Percentiles rank a stretch among this genome's conserved stretches.
Conservation (phyloP, 805 yeast genomes). For the Tetrapisispora namnaoensis region DNA sequence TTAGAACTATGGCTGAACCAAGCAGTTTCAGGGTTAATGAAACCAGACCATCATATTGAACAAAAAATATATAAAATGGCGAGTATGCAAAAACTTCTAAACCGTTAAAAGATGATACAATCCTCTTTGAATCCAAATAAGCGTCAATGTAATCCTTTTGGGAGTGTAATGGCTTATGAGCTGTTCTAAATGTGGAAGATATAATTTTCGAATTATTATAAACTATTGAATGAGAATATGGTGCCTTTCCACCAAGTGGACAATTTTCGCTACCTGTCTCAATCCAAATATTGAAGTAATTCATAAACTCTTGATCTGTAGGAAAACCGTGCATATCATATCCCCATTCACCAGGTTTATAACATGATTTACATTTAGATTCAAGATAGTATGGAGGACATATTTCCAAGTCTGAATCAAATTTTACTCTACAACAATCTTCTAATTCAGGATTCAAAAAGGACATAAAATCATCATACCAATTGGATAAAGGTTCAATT, state of each 20-base stretch:
- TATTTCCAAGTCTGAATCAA: conserved; percentile 43
- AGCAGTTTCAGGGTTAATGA: conserved; percentile 47
- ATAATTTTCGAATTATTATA: conserved; percentile 35
- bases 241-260: conserved; percentile 93
- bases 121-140: conserved; percentile 58
- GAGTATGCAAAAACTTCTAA: conserved; percentile 77
- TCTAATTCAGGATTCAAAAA: conserved; percentile 83
- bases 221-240: conserved; percentile 56
- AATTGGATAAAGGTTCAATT: conserved; percentile 75
- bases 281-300: conserved; percentile 73
- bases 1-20: conserved; percentile 40
- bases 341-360: conserved; percentile 51
- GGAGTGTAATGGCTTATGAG: conserved; percentile 70
- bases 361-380: conserved; percentile 68
- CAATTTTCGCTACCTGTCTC: conserved; percentile 78
- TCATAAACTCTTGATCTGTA: conserved; percentile 57
- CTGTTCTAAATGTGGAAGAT: conserved; percentile 66
- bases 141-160: conserved; percentile 80
- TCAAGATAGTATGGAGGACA: conserved; percentile 53
- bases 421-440: conserved; percentile 68
- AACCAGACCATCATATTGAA: conserved; percentile 67
- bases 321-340: conserved; percentile 80
- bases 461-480: conserved; percentile 85
- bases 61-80: conserved; percentile 87
- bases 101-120: conserved; percentile 48